A percentile compares a stretch with the other conserved stretches of the same genome.
Evolutionary conservation across 495 filamentous ascomycete genomes (phyloP).

Genomic region (Lasiosphaeria hispida): DNA sequence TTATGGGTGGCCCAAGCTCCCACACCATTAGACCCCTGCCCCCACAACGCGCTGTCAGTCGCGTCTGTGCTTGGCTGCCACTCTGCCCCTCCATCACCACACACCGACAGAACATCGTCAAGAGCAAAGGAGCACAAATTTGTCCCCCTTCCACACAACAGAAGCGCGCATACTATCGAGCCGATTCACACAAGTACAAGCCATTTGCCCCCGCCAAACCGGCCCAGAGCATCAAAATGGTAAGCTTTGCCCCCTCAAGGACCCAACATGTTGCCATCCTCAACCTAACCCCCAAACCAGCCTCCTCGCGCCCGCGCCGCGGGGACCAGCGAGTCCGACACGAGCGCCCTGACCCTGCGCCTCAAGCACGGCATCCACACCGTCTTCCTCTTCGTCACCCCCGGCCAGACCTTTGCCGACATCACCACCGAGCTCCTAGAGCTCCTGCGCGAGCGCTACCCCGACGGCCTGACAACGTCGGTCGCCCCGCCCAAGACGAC

Average conservation of each 20-base stretch:
- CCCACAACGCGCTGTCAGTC: too few relatives aligned
- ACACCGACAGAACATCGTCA: too few relatives aligned
- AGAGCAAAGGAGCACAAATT: too few relatives aligned
- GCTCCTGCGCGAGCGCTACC: conserved; percentile 49
- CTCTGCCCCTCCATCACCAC: too few relatives aligned
- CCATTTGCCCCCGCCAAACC: too few relatives aligned
- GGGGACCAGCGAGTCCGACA: conserved; percentile 30
- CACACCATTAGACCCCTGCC: too few relatives aligned
- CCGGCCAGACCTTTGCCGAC: conserved; percentile 56
- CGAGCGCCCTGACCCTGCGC: conserved; percentile 54
- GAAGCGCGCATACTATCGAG: too few relatives aligned
- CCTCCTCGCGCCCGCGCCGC: conserved; percentile 8
- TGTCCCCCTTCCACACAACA: too few relatives aligned
- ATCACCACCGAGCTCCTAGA: conserved; percentile 64
- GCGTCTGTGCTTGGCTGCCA: too few relatives aligned
- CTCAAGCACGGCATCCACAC: conserved; percentile 80
- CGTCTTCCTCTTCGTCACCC: conserved; percentile 66
- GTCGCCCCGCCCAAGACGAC: conserved; percentile 12
- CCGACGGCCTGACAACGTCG: conserved; percentile 40
- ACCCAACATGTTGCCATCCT: not conserved
- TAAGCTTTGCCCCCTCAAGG: not conserved
- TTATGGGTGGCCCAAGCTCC: too few relatives aligned
- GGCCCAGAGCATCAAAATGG: not conserved
- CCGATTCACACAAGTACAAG: too few relatives aligned
- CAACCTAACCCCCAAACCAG: not conserved